Evolutionary conservation across 2,329 filamentous ascomycete species (phyloP).

Genomic region (Ophiognomonia clavigignenti-juglandacearum): DNA sequence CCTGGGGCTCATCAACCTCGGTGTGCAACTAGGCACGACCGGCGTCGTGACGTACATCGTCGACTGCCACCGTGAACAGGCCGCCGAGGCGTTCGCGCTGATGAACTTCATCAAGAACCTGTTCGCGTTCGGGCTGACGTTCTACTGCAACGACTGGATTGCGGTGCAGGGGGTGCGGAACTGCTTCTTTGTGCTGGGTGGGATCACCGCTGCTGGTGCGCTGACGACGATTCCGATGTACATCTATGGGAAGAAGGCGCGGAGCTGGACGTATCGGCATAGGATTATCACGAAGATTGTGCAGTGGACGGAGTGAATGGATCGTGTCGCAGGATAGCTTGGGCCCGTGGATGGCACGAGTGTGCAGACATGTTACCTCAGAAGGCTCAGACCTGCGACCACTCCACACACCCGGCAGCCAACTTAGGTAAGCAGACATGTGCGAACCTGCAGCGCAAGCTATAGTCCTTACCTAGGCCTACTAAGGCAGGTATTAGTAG

Average conservation of each 20-base stretch:
- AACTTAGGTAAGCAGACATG: too few species aligned
- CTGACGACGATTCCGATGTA: constrained; percentile 29
- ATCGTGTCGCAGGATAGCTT: too few species aligned
- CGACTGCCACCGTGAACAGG: constrained; percentile 33
- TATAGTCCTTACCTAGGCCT: too few species aligned
- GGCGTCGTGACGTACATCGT: constrained; percentile 32
- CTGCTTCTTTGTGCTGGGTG: constrained; percentile 32
- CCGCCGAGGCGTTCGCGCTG: constrained; percentile 32
- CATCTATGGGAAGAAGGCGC: constrained; percentile 20
- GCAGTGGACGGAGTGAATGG: background rate
- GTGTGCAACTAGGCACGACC: constrained; percentile 32
- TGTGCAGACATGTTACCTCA: too few species aligned
- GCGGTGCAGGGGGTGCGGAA: constrained; percentile 29
- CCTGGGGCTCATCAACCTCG: constrained; percentile 27
- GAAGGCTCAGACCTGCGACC: too few species aligned
- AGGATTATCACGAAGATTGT: background rate
- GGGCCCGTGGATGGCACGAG: too few species aligned
- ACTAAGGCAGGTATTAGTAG: too few species aligned
- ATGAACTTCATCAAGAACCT: constrained; percentile 36
- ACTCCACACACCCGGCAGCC: too few species aligned
- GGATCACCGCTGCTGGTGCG: constrained; percentile 27
- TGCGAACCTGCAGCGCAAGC: too few species aligned
- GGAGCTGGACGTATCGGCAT: background rate
- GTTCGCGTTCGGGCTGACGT: constrained; percentile 33
- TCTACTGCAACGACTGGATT: constrained; percentile 35